Base-by-base conservation (phyloP, 2,329 filamentous ascomycete genomes). In the Neonectria sp. region DNA sequence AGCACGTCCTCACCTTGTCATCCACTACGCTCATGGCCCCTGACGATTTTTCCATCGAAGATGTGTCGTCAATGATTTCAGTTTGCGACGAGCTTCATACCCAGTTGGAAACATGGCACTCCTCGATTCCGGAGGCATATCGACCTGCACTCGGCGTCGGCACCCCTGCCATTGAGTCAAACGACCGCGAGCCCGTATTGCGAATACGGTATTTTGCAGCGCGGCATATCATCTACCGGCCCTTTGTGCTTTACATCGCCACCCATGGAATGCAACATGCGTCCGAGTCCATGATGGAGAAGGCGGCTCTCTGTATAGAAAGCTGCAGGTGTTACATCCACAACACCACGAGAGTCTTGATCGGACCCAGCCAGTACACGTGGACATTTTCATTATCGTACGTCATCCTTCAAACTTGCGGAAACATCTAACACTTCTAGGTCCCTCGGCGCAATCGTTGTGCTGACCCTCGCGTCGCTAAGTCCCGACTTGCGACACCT, bases 331-430 rank as follows among this genome's bases (percentile, higher is more conserved):
- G 65, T 11, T 80, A 79, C 56, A 63, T 79, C 13, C 70, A 76
- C 45, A 75, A 75, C 55, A 73, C 75, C 4, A 74, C 73, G 3
- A 46, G 72, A 27, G 73, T 79, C 2, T 56, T 80, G 45, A 63
- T 68, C 37, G 68, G 73, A 60, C 78, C 76, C 7, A 78, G 76
- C 43, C 76, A 75, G 29, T 79, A 80, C 46, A 79, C 78, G 1
- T 80, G 78, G 78, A 80, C 78, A 4, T 78, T 79, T 55, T 75
- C 77, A 0, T 60, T 79, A 25, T 79, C 77, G 78, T 79, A 72
- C 55, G 75, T 63, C 27, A 43, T 27, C 5, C 5, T 25, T 21
- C 21, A 2, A 7, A 15, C 17, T 24, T 46, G 31, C 5, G 21
- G 43, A 12, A 33, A 15, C 25, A 31, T 33, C 52, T 65, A 33